A percentile compares a stretch with the other conserved stretches of the same genome.
Conservation (phyloP, 306 rosid genomes). For the Cicer arietinum region DNA sequence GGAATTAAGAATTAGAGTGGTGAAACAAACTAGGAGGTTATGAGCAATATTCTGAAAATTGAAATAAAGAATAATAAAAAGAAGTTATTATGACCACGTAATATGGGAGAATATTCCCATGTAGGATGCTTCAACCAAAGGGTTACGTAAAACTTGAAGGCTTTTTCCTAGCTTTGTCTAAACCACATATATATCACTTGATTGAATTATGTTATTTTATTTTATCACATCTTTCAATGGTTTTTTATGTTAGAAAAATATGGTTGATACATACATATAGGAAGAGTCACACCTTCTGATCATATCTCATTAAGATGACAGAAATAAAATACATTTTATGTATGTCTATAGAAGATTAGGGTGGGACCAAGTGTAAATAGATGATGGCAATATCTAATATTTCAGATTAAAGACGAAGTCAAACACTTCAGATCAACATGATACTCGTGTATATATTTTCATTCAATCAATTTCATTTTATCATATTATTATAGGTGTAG, state of each 20-base stretch:
- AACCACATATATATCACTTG: background rate
- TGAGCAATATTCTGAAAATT: constrained; percentile 2
- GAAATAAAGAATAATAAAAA: constrained; percentile 26
- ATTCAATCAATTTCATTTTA: no score
- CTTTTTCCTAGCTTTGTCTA: background rate
- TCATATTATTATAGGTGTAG: no score
- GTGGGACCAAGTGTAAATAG: constrained; percentile 3
- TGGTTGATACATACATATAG: background rate
- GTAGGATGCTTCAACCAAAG: constrained; percentile 35
- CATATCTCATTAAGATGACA: background rate
- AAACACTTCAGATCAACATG: no score
- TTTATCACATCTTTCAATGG: constrained; percentile 30
- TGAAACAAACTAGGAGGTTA: constrained; percentile 1
- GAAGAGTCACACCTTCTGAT: background rate
- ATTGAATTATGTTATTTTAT: constrained; percentile 18
- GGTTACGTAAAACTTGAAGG: constrained; percentile 31
- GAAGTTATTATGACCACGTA: constrained; percentile 2
- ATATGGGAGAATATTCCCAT: constrained; percentile 41
- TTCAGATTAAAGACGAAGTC: no score
- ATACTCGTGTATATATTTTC: no score
- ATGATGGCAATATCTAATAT: background rate
- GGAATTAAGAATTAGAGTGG: constrained; percentile 21
- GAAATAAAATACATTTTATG: background rate
- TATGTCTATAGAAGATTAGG: background rate
- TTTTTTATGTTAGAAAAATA: background rate